Conservation (phyloP, 1,139 yeast genomes). For the Sugiyamaella grinbergsii region DNA sequence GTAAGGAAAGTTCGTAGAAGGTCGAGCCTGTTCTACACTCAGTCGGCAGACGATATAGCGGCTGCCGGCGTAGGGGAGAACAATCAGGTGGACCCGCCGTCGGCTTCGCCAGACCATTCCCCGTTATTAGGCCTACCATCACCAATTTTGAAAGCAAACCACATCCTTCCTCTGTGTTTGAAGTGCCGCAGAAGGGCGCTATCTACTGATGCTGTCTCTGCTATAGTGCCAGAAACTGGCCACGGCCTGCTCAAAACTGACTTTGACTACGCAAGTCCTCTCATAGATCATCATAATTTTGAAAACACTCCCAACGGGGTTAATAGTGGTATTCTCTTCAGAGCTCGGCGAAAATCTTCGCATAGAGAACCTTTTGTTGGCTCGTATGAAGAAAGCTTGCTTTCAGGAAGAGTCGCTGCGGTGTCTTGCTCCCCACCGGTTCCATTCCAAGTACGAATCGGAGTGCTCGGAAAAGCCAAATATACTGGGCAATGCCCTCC, state of each 20-base stretch:
- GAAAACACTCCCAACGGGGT: no score
- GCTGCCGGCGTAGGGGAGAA: background rate
- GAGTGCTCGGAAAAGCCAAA: constrained; percentile 36
- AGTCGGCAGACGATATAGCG: constrained; percentile 21
- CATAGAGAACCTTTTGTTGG: constrained; percentile 38
- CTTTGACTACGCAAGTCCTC: background rate
- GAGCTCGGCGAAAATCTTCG: constrained; percentile 26
- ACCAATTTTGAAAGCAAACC: background rate
- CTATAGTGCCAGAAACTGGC: background rate
- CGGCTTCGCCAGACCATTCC: background rate
- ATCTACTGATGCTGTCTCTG: constrained; percentile 7
- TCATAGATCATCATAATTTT: background rate
- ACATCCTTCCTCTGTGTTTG: constrained; percentile 18
- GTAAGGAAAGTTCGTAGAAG: constrained; percentile 23
- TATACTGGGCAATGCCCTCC: constrained; percentile 34
- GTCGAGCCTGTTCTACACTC: constrained; percentile 28
- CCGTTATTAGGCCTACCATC: constrained; percentile 9
- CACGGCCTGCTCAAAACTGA: background rate
- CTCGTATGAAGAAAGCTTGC: constrained; percentile 43
- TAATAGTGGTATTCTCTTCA: background rate
- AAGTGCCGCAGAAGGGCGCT: constrained; percentile 21
- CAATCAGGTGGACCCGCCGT: background rate
- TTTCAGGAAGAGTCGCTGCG: constrained; percentile 43
- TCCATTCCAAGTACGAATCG: constrained; percentile 37
- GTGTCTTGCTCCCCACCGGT: constrained; percentile 39